phyloP scores from a whole-genome alignment of 2,329 filamentous ascomycete species.

The Colletotrichum gigasporum region DNA sequence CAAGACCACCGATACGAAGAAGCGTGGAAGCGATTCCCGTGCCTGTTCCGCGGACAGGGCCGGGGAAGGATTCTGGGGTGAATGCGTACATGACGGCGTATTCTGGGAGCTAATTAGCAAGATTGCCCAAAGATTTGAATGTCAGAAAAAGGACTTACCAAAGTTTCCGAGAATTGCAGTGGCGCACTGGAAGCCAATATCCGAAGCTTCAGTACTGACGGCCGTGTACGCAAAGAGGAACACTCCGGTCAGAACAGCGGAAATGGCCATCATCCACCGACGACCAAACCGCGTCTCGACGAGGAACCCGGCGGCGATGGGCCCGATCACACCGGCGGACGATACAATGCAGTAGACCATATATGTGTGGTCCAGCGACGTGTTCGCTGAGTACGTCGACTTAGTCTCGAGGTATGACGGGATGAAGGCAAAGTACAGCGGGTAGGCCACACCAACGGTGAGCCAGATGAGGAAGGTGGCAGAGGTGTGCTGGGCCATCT shows the following conservation, averaged over 20 bases:
- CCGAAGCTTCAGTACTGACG: slow-evolving; percentile 47
- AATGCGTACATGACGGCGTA: slow-evolving; percentile 52
- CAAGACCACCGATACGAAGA: slow-evolving; percentile 48
- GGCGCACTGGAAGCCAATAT: slow-evolving; percentile 50
- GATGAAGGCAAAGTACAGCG: slow-evolving; percentile 56
- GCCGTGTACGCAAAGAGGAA: slow-evolving; percentile 57
- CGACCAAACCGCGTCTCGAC: slow-evolving; percentile 53
- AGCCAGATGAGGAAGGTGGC: slow-evolving; percentile 54
- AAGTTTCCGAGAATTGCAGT: slow-evolving; percentile 57
- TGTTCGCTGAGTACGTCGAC: slow-evolving; percentile 39
- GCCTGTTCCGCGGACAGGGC: slow-evolving; percentile 62
- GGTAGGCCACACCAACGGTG: slow-evolving; percentile 56
- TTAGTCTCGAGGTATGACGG: slow-evolving; percentile 53
- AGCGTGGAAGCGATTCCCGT: slow-evolving; percentile 55
- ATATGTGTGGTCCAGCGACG: slow-evolving; percentile 42
- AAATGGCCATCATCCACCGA: slow-evolving; percentile 54
- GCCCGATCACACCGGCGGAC: slow-evolving; percentile 48
- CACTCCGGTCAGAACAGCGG: slow-evolving; percentile 52
- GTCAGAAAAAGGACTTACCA: slow-evolving; percentile 37
- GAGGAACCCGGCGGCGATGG: slow-evolving; percentile 50
- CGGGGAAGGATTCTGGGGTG: slow-evolving; percentile 67
- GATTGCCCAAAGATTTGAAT: accelerated
- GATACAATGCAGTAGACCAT: slow-evolving; percentile 49
- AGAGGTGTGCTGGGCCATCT: slow-evolving; percentile 44
- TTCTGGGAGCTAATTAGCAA: slow-evolving; percentile 23